Conservation (phyloP, 129 eudicot species). For the Artemisia argyi region DNA sequence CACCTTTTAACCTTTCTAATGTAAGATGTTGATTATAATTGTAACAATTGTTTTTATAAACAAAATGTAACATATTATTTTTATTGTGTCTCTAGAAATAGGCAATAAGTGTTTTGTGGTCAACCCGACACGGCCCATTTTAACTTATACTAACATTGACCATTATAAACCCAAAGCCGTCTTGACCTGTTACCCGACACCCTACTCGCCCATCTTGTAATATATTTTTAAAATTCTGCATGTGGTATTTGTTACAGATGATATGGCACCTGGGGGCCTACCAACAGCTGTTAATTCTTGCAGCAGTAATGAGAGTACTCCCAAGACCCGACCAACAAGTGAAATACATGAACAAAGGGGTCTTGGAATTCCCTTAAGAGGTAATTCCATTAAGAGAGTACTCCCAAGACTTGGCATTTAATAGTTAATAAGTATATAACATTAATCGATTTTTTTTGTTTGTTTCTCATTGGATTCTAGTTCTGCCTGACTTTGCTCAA, state of each 20-base stretch:
- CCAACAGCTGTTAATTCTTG: slow-evolving; percentile 45
- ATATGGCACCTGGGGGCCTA: slow-evolving; percentile 48
- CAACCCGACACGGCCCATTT: too few relatives aligned
- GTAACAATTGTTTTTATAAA: too few relatives aligned
- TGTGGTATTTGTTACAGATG: slow-evolving; percentile 40
- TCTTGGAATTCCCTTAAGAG: slow-evolving; percentile 45
- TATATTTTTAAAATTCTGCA: slow-evolving; percentile 5
- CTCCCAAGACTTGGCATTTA: not conserved
- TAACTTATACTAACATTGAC: too few relatives aligned
- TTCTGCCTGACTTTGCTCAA: slow-evolving; percentile 93
- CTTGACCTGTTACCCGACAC: too few relatives aligned
- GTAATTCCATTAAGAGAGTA: too few relatives aligned
- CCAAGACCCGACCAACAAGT: slow-evolving; percentile 47
- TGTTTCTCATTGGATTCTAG: slow-evolving; percentile 47
- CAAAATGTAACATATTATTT: too few relatives aligned
- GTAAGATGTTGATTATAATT: too few relatives aligned
- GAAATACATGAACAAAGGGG: slow-evolving; percentile 50
- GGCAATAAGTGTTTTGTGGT: too few relatives aligned
- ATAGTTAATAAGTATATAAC: not conserved
- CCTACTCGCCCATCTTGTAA: not conserved
- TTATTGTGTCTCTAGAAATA: too few relatives aligned
- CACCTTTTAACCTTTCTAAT: too few relatives aligned
- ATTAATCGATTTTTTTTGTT: not conserved
- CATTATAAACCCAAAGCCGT: too few relatives aligned
- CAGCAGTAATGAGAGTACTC: slow-evolving; percentile 69